These are phyloP conservation scores for Triangularia setosa DNA, from an alignment of 2,329 filamentous ascomycete genomes.

Conservation along the genomic window DNA sequence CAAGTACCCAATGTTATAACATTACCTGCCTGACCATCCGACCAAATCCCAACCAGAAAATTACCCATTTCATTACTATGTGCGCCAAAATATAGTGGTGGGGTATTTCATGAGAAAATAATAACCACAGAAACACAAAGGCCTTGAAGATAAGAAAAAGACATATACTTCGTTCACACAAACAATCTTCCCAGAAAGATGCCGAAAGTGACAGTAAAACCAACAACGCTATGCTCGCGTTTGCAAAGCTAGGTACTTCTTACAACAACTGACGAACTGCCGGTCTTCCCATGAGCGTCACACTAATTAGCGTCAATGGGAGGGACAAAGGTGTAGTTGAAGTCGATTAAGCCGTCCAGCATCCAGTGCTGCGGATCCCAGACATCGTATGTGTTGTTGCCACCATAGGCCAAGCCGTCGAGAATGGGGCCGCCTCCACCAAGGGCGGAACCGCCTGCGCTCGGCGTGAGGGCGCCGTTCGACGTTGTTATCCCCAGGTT, in stretches of 20 bases:
- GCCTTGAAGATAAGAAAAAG: neutral
- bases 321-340: constrained; percentile 63
- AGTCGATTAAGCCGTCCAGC: constrained; percentile 78
- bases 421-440: constrained; percentile 40
- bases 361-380: constrained; percentile 95
- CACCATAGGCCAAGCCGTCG: constrained; percentile 55
- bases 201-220: neutral
- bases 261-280: neutral
- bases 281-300: neutral
- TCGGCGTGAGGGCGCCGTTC: constrained; percentile 52
- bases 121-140: neutral
- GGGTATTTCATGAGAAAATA: constrained; percentile 6
- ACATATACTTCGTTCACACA: constrained; percentile 5
- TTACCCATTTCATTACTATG: constrained; percentile 1
- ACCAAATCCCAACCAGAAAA: neutral
- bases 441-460: constrained; percentile 43
- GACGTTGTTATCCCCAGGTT: constrained; percentile 43
- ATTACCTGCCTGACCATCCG: neutral
- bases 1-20: neutral
- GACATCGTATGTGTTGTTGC: constrained; percentile 66
- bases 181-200: neutral
- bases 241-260: neutral
- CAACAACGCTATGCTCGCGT: neutral
- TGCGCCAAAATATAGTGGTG: neutral
- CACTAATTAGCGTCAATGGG: constrained; percentile 51